phyloP scores from a whole-genome alignment of 2,329 filamentous ascomycete species.

The Fusarium hainanense region DNA sequence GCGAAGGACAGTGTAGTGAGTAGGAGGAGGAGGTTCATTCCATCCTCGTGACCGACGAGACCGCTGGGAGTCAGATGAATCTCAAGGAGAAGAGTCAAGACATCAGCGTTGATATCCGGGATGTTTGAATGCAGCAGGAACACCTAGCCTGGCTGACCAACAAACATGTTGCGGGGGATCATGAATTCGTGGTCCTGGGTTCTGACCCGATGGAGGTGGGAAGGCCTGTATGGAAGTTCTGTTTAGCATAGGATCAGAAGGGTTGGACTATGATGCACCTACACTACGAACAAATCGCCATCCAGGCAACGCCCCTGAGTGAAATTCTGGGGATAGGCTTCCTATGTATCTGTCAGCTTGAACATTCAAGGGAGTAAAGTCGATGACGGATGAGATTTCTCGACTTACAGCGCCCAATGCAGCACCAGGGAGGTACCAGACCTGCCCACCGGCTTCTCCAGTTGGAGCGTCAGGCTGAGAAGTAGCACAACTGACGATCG shows the following conservation, averaged over 20 bases:
- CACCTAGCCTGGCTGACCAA: slow-evolving; percentile 14
- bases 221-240: background rate
- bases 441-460: background rate
- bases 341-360: background rate
- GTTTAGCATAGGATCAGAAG: background rate
- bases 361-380: background rate
- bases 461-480: background rate
- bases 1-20: slow-evolving; percentile 29
- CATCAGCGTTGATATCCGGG: slow-evolving; percentile 14
- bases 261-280: background rate
- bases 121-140: slow-evolving; percentile 8
- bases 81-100: slow-evolving; percentile 42
- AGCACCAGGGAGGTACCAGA: slow-evolving; percentile 5
- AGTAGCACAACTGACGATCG: background rate
- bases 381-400: background rate
- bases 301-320: background rate
- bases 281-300: slow-evolving; percentile 2
- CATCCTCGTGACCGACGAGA: slow-evolving; percentile 36
- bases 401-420: slow-evolving; percentile 17
- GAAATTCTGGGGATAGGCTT: background rate
- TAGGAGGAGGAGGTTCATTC: slow-evolving; percentile 41
- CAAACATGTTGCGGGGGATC: slow-evolving; percentile 2
- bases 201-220: background rate
- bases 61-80: slow-evolving; percentile 22
- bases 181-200: background rate